A percentile compares a stretch with the other conserved stretches of the same genome.
Evolutionary conservation across 768 basidiomycete species (phyloP).

Genomic region (Auricularia cornea): DNA sequence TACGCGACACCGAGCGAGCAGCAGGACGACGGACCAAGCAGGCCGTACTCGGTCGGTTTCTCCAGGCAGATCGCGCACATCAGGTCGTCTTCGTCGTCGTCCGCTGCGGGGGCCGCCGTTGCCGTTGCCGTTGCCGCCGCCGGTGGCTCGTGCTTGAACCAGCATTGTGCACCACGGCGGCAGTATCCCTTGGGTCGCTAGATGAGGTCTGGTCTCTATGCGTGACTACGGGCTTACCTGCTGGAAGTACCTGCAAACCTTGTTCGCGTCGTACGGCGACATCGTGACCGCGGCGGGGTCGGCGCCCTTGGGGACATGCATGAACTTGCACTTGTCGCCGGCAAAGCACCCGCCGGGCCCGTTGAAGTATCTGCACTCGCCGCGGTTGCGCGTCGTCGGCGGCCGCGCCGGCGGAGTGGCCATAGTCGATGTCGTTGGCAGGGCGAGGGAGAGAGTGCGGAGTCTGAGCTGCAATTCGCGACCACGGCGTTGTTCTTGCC

Average conservation of each 20-base stretch:
- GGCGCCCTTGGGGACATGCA: constrained; percentile 41
- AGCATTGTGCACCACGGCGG: constrained; percentile 58
- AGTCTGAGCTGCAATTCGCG: too few species aligned
- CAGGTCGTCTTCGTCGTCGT: constrained; percentile 36
- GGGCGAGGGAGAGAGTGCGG: too few species aligned
- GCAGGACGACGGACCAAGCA: constrained; percentile 42
- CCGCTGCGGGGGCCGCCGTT: not conserved
- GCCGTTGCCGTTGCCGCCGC: constrained; percentile 9
- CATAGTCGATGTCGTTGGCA: too few species aligned
- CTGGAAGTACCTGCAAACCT: constrained; percentile 58
- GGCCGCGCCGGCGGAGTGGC: constrained; percentile 34
- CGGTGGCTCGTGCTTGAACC: constrained; percentile 56
- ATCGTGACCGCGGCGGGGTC: constrained; percentile 25
- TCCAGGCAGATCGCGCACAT: constrained; percentile 71
- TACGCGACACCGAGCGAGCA: not conserved
- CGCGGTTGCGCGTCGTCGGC: constrained; percentile 60
- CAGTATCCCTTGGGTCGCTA: constrained; percentile 61
- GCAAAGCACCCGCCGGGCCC: constrained; percentile 61
- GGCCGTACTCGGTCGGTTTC: constrained; percentile 56
- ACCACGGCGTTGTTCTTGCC: too few species aligned
- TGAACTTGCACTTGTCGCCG: constrained; percentile 65
- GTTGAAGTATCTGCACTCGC: constrained; percentile 60
- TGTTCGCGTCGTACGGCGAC: constrained; percentile 64
- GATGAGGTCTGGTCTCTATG: too few species aligned
- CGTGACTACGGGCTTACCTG: constrained; percentile 35